Conservation (phyloP, 768 basidiomycete species). For the Suillus subalutaceus region DNA sequence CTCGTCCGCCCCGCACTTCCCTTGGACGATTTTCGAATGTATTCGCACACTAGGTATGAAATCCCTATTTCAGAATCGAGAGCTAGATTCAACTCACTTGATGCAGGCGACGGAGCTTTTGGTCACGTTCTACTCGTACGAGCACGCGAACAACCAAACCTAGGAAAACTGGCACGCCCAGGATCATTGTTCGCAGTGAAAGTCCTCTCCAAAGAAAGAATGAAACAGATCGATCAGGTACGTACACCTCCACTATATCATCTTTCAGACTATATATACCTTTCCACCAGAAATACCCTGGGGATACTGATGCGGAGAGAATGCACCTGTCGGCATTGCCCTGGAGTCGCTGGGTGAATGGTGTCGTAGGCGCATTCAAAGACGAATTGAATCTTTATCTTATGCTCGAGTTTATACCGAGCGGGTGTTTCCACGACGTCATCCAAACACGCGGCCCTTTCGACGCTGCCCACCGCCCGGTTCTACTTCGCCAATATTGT, state of each 20-base stretch:
- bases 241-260: constrained; percentile 13
- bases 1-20: constrained; percentile 40
- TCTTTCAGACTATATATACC: constrained; percentile 8
- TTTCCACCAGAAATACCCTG: constrained; percentile 24
- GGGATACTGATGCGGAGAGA: constrained; percentile 45
- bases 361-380: constrained; percentile 46
- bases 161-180: constrained; percentile 35
- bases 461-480: constrained; percentile 32
- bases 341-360: constrained; percentile 59
- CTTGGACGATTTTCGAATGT: constrained; percentile 46
- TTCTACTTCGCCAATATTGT: constrained; percentile 63
- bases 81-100: constrained; percentile 10
- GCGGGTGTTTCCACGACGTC: constrained; percentile 43
- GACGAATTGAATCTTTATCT: constrained; percentile 54
- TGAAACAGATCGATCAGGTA: constrained; percentile 36
- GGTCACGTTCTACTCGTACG: constrained; percentile 47
- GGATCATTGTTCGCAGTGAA: constrained; percentile 52
- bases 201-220: constrained; percentile 37
- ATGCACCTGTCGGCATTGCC: constrained; percentile 41
- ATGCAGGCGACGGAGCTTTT: constrained; percentile 44
- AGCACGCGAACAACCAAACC: constrained; percentile 30
- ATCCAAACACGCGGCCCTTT: constrained; percentile 38
- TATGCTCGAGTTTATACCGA: constrained; percentile 52
- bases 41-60: constrained; percentile 41
- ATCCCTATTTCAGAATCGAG: background rate